Evolutionary conservation across 2,329 filamentous ascomycete genomes (phyloP).

Genomic region (Lecanicillium sp.): DNA sequence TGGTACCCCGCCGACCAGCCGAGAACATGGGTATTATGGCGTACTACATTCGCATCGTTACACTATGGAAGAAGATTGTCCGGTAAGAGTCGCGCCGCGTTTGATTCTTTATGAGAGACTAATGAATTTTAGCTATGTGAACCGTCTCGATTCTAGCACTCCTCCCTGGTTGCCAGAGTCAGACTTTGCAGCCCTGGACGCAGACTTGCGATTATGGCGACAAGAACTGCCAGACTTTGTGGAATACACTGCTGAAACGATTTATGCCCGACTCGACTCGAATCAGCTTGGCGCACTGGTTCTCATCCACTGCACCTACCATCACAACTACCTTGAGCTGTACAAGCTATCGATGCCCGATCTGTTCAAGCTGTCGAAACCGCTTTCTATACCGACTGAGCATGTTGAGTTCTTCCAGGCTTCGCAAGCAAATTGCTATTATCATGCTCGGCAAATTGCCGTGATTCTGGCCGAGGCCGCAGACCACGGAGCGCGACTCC

Average conservation of each 20-base stretch:
- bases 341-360: constrained; percentile 39
- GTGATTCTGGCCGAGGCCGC: constrained; percentile 30
- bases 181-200: constrained; percentile 32
- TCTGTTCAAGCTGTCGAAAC: constrained; percentile 34
- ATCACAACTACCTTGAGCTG: constrained; percentile 36
- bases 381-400: constrained; percentile 30
- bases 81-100: constrained; percentile 15
- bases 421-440: constrained; percentile 28
- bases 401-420: constrained; percentile 27
- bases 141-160: constrained; percentile 28
- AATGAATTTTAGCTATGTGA: constrained; percentile 23
- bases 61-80: constrained; percentile 32
- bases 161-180: constrained; percentile 36
- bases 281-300: constrained; percentile 37
- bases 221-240: constrained; percentile 34
- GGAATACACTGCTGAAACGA: constrained; percentile 33
- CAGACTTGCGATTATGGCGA: constrained; percentile 32
- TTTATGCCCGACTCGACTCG: constrained; percentile 37
- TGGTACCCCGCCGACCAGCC: constrained; percentile 30
- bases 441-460: constrained; percentile 29
- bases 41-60: constrained; percentile 33
- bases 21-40: constrained; percentile 36
- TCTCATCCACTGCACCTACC: constrained; percentile 37
- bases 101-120: constrained; percentile 6
- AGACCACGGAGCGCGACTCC: constrained; percentile 29